Evolutionary conservation across 139 green algal species (phyloP).

Genomic region (Coelastrella sp.): DNA sequence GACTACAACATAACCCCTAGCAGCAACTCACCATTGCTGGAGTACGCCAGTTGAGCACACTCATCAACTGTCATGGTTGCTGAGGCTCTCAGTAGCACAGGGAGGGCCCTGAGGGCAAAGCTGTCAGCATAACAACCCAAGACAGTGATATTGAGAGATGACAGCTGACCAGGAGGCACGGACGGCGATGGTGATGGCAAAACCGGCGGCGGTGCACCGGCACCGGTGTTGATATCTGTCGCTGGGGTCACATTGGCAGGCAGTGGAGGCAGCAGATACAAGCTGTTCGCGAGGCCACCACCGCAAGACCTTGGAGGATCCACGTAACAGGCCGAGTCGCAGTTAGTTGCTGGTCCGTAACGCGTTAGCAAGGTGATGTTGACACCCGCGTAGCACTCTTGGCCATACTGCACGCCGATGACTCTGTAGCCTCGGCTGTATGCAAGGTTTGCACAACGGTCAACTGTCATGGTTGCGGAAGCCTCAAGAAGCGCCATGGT

Average conservation of each 20-base stretch:
- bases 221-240: background rate
- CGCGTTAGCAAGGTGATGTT: background rate
- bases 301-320: background rate
- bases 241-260: background rate
- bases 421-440: background rate
- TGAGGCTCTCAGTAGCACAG: background rate
- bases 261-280: background rate
- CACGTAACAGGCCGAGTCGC: background rate
- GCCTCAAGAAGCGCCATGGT: background rate
- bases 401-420: background rate
- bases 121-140: background rate
- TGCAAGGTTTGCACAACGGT: background rate
- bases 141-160: constrained; percentile 1
- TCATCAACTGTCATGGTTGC: constrained; percentile 14
- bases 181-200: background rate
- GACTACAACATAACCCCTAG: too few relatives aligned
- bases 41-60: constrained; percentile 12
- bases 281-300: constrained; percentile 16
- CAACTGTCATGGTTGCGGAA: background rate
- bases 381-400: constrained; percentile 1
- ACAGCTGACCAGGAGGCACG: constrained; percentile 17
- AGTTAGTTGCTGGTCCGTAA: constrained; percentile 16
- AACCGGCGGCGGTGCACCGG: background rate
- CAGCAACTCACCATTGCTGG: background rate
- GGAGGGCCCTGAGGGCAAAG: background rate